Evolutionary conservation across 1,139 yeast species (phyloP).

Genomic region (Keqinozyma sinolaborantium): DNA sequence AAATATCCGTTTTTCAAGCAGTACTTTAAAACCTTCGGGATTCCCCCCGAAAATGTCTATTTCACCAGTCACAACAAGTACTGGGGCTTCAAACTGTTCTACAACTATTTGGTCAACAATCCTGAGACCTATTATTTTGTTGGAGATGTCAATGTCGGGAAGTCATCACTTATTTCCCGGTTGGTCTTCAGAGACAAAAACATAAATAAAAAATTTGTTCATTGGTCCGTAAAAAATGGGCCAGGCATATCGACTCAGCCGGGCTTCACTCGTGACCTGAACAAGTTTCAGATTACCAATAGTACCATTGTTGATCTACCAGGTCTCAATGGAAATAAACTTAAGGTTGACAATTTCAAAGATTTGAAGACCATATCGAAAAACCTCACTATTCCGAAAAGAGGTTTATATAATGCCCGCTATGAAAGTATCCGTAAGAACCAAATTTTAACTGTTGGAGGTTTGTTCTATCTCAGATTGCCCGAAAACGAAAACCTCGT

Average conservation of each 20-base stretch:
- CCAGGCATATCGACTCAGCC: conserved; percentile 53
- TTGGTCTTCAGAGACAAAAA: conserved; percentile 8
- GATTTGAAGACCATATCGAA: conserved; percentile 25
- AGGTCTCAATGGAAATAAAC: conserved; percentile 37
- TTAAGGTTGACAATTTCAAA: conserved; percentile 20
- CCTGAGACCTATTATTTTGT: conserved; percentile 49
- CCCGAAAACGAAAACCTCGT: conserved; percentile 33
- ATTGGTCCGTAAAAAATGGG: conserved; percentile 20
- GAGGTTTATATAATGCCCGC: conserved; percentile 31
- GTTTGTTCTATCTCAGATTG: conserved; percentile 48
- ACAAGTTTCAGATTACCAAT: conserved; percentile 27
- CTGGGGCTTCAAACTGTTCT: conserved; percentile 44
- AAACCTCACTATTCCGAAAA: conserved; percentile 16
- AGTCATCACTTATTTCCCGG: conserved; percentile 54
- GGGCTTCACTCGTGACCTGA: conserved; percentile 51
- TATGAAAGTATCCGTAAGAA: conserved; percentile 42
- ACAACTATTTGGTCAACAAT: conserved; percentile 13
- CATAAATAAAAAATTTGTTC: conserved; percentile 2
- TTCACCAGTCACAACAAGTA: conserved; percentile 46
- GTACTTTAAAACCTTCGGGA: conserved; percentile 39
- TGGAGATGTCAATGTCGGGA: conserved; percentile 78
- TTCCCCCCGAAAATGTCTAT: conserved; percentile 43
- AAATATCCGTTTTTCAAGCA: conserved; percentile 46
- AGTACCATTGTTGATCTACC: conserved; percentile 51
- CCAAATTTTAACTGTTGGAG: conserved; percentile 54